Base-by-base conservation (phyloP, 2,329 filamentous ascomycete species). In the Colletotrichum agaves region DNA sequence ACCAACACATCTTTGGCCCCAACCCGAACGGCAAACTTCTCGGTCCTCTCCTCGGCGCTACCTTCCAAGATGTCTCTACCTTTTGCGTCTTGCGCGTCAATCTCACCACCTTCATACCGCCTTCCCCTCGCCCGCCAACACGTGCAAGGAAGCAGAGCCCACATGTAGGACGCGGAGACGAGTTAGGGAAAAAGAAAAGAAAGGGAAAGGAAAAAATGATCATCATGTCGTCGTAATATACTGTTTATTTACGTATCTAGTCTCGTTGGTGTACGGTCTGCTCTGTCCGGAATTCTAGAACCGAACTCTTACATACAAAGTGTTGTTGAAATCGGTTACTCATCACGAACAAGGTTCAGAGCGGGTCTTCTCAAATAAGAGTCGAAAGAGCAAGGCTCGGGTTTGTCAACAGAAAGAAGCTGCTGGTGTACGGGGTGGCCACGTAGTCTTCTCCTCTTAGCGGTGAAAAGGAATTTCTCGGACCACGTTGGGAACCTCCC, bases 251-350 rank as follows among this genome's bases (percentile, higher is more conserved):
- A 56, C 52, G n/a, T 53, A 56, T 56, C 52, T 56, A 39, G 33
- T 41, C 52, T 41, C 33, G 12, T 41, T 49, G 46, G 15, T 27
- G 46, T 49, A 49, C 4, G 10, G 35, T 43, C 35, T 6, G 33
- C 17, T 43, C 17, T 41, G 27, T 56, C 37, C 49, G 13, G 17
- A 27, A n/a, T 27, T 13, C 23, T 33, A 50, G 27, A 33, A 50
- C 15, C 23, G 23, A 33, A 33, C 5, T 7, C 13, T 43, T 13
- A 49, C 46, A 49, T 8, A 17, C 49, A 53, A 53, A 5, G 35
- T 37, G 49, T 37, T n/a, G 49, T 53, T n/a, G 19, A 37, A 53
- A 37, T 53, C 21, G n/a, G 49, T 53, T 53, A 37, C 31, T 53
- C 49, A 53, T 53, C 49, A 19, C 15, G 27, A 21, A 53, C 49